phyloP scores from a whole-genome alignment of 2,329 filamentous ascomycete species.

The Shiraia bambusicola region DNA sequence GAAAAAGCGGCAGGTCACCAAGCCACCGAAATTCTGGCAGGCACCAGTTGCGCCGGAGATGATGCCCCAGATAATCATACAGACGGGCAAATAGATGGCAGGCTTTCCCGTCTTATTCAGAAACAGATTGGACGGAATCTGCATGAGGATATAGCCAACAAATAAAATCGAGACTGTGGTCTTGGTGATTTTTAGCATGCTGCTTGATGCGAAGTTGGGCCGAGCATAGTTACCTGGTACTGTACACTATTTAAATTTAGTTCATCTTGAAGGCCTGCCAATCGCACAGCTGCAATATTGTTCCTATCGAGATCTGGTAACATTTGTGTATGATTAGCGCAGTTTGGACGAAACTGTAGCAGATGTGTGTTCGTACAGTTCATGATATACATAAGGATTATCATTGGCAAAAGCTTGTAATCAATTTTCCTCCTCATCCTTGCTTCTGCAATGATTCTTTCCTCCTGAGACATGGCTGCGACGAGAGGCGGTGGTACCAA shows the following conservation, averaged over 20 bases:
- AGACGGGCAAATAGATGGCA: slow-evolving; percentile 44
- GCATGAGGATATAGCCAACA: slow-evolving; percentile 46
- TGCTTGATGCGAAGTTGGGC: not conserved
- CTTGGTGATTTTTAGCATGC: not conserved
- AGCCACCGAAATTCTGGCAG: slow-evolving; percentile 48
- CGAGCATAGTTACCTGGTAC: slow-evolving; percentile 59
- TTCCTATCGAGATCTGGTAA: slow-evolving; percentile 54
- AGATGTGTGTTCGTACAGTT: slow-evolving; percentile 56
- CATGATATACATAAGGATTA: slow-evolving; percentile 74
- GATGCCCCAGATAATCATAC: slow-evolving; percentile 47
- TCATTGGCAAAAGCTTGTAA: slow-evolving; percentile 64
- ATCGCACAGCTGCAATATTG: slow-evolving; percentile 67
- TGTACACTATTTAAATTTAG: slow-evolving; percentile 58
- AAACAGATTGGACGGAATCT: slow-evolving; percentile 51
- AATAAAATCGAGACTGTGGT: slow-evolving; percentile 44
- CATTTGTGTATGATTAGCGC: not conserved
- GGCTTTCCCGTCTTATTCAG: slow-evolving; percentile 46
- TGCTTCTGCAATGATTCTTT: slow-evolving; percentile 57
- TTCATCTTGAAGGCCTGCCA: slow-evolving; percentile 63
- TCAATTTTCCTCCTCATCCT: slow-evolving; percentile 71
- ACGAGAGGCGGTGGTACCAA: slow-evolving; percentile 38
- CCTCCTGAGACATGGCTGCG: slow-evolving; percentile 51
- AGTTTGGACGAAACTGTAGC: slow-evolving; percentile 34
- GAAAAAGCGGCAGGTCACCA: slow-evolving; percentile 55
- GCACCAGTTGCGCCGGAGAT: slow-evolving; percentile 43